Evolutionary conservation across 129 eudicot species (phyloP).

Genomic region (Helianthus annuus): DNA sequence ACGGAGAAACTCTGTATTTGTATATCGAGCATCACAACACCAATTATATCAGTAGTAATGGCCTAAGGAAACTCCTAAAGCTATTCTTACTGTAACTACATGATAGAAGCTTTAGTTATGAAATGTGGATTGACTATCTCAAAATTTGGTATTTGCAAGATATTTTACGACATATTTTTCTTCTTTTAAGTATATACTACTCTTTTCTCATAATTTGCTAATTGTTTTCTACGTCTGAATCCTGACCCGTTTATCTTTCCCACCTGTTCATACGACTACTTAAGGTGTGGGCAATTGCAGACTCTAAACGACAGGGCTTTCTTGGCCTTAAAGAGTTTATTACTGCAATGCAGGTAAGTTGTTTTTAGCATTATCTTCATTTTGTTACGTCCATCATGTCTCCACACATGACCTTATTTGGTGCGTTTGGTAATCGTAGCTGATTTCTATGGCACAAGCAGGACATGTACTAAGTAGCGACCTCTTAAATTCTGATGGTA

Average conservation of each 20-base stretch:
- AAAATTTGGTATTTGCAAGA: neutral
- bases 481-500: slow-evolving; percentile 60
- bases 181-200: neutral
- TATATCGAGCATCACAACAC: neutral
- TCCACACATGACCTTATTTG: slow-evolving; percentile 12
- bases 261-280: neutral
- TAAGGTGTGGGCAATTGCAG: slow-evolving; percentile 97
- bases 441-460: slow-evolving; percentile 88
- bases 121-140: neutral
- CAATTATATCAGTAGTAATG: slow-evolving; percentile 7
- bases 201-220: slow-evolving; percentile 7
- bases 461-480: slow-evolving; percentile 62
- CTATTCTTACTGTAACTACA: neutral
- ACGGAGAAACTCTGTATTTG: neutral
- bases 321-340: slow-evolving; percentile 85
- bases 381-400: slow-evolving; percentile 21
- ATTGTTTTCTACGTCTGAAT: slow-evolving; percentile 10
- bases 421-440: slow-evolving; percentile 42
- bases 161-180: neutral
- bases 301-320: slow-evolving; percentile 88
- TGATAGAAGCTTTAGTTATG: slow-evolving; percentile 12
- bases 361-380: neutral
- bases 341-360: slow-evolving; percentile 88
- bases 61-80: neutral
- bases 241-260: slow-evolving; percentile 6